Evolutionary conservation across 129 eudicot species (phyloP).

Genomic region (Flaveria trinervia): DNA sequence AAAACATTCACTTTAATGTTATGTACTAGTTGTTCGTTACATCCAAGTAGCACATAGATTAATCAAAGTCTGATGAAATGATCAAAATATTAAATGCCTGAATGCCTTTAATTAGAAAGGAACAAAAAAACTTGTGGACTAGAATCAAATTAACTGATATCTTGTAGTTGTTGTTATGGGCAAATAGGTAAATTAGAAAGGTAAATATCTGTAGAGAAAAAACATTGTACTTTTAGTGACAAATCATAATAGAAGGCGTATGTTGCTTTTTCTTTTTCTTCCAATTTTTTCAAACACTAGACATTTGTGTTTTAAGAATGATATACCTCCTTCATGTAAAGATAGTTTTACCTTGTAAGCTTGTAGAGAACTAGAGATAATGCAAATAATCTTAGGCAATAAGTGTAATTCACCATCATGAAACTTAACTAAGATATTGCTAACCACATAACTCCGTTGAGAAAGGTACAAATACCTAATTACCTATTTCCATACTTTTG

Average conservation of each 20-base stretch:
- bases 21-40: not conserved
- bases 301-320: not conserved
- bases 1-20: not conserved
- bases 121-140: not conserved
- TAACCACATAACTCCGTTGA: conserved; percentile 2
- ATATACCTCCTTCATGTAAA: not conserved
- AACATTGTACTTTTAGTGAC: not conserved
- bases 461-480: not conserved
- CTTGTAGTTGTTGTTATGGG: not conserved
- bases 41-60: not conserved
- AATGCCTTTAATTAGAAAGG: not conserved
- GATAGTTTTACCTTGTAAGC: not conserved
- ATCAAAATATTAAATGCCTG: too few species aligned
- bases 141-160: not conserved
- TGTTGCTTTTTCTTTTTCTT: not conserved
- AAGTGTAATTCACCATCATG: not conserved
- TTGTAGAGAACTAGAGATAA: not conserved
- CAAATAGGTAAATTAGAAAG: not conserved
- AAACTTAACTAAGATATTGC: not conserved
- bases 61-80: not conserved
- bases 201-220: not conserved
- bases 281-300: not conserved
- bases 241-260: too few species aligned
- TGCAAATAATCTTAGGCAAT: not conserved
- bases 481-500: not conserved